Percentiles rank a stretch among this genome's conserved stretches.
phyloP scores from a whole-genome alignment of 768 basidiomycete species.

The Asterophora parasitica region DNA sequence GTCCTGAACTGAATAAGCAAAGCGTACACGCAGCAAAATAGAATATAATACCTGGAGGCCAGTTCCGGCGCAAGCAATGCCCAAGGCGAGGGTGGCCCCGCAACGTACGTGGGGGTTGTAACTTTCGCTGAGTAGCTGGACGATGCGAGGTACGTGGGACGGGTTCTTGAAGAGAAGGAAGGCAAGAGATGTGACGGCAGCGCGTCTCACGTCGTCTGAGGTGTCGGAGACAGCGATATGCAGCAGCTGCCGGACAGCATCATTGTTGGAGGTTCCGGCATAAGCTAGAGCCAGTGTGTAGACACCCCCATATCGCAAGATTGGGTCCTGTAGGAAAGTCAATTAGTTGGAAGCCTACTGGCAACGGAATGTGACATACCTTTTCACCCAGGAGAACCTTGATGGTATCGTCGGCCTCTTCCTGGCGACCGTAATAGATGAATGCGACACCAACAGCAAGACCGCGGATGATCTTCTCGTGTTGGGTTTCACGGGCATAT shows the following conservation, averaged over 20 bases:
- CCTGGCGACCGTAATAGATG: constrained; percentile 88
- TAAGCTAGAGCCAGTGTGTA: constrained; percentile 96
- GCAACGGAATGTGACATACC: constrained; percentile 37
- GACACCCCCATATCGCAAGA: constrained; percentile 95
- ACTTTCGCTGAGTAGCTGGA: constrained; percentile 94
- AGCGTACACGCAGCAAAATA: background rate
- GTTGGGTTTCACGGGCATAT: constrained; percentile 96
- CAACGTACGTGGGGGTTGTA: constrained; percentile 99
- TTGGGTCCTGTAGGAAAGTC: constrained; percentile 70
- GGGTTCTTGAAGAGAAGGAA: constrained; percentile 98
- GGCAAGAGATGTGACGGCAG: constrained; percentile 92
- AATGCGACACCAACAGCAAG: constrained; percentile 91
- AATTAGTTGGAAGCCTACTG: background rate
- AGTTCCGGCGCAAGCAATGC: constrained; percentile 96
- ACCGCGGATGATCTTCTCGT: constrained; percentile 98
- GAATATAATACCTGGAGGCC: constrained; percentile 68
- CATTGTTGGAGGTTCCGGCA: constrained; percentile 93
- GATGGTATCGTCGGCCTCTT: constrained; percentile 85
- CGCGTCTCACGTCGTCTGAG: constrained; percentile 93
- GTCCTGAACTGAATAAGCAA: constrained; percentile 48
- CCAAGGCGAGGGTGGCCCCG: constrained; percentile 92
- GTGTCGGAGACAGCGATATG: constrained; percentile 99
- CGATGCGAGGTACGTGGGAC: constrained; percentile 91
- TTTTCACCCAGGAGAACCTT: constrained; percentile 79
- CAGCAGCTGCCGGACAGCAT: constrained; percentile 84